phyloP scores from a whole-genome alignment of 2,329 filamentous ascomycete genomes.

The Hypoxylon sp. region DNA sequence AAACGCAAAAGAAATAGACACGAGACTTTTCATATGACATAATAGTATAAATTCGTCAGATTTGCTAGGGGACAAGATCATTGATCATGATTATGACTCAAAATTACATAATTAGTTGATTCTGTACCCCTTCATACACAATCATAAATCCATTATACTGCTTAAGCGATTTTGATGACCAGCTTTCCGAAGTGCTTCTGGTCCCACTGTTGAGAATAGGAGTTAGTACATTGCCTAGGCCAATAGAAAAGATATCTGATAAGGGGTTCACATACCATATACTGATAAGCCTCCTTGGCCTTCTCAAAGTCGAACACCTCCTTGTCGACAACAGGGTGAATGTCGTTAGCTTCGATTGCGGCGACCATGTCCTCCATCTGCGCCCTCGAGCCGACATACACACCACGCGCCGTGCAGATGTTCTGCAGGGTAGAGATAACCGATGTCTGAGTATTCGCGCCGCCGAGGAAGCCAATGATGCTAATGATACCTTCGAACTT shows the following conservation, averaged over 20 bases:
- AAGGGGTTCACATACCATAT: constrained; percentile 60
- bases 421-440: constrained; percentile 66
- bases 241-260: constrained; percentile 7
- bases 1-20: too few relatives aligned
- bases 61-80: background rate
- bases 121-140: background rate
- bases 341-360: constrained; percentile 60
- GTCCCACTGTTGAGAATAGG: constrained; percentile 56
- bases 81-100: background rate
- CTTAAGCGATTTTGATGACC: constrained; percentile 62
- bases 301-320: constrained; percentile 58
- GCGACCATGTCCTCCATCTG: constrained; percentile 62
- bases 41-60: background rate
- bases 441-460: constrained; percentile 62
- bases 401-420: constrained; percentile 59
- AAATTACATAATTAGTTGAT: background rate
- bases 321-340: constrained; percentile 60
- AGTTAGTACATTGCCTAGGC: constrained; percentile 13
- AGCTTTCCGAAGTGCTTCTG: constrained; percentile 72
- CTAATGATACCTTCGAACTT: constrained; percentile 64
- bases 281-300: constrained; percentile 64
- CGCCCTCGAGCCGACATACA: constrained; percentile 59
- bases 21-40: background rate
- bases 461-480: constrained; percentile 61
- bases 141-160: background rate